Percentiles rank a stretch among this genome's conserved stretches.
phyloP scores from a whole-genome alignment of 2,329 filamentous ascomycete species.

The Epicoccum sorghinum region DNA sequence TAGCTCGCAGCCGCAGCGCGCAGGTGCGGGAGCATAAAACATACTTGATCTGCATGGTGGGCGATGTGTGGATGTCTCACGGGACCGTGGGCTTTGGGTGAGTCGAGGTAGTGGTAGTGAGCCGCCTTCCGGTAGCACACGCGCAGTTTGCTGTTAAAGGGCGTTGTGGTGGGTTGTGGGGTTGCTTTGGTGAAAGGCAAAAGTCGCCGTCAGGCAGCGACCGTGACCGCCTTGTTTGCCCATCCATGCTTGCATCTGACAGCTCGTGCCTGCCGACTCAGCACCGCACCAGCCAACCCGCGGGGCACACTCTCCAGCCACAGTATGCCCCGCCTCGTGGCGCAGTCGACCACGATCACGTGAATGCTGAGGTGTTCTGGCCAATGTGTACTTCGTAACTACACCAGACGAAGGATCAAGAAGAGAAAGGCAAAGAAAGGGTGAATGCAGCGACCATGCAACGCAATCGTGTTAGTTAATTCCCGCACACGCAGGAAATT shows the following conservation, averaged over 20 bases:
- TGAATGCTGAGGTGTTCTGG: too few relatives aligned
- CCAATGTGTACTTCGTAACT: too few relatives aligned
- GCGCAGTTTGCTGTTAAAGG: neutral
- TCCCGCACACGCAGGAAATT: neutral
- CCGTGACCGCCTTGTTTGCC: slow-evolving; percentile 11
- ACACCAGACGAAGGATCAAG: too few relatives aligned
- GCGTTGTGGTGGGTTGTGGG: neutral
- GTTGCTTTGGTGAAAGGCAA: slow-evolving; percentile 3
- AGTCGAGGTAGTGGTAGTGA: neutral
- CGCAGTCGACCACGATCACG: neutral
- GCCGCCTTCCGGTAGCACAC: neutral
- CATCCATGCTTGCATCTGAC: slow-evolving; percentile 5
- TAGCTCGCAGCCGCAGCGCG: neutral
- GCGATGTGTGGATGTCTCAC: slow-evolving; percentile 4
- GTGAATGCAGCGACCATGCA: too few relatives aligned
- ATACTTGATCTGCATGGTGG: slow-evolving; percentile 48
- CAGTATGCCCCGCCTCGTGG: slow-evolving; percentile 15
- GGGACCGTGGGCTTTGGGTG: neutral
- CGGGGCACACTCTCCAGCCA: slow-evolving; percentile 21
- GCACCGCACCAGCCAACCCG: slow-evolving; percentile 11
- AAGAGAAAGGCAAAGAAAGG: neutral
- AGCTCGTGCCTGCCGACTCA: slow-evolving; percentile 22
- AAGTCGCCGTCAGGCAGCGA: slow-evolving; percentile 20
- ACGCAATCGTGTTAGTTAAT: too few relatives aligned
- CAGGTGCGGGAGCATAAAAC: neutral